Evolutionary conservation across 2,329 filamentous ascomycete genomes (phyloP).

Genomic region (Parastagonospora nodorum): DNA sequence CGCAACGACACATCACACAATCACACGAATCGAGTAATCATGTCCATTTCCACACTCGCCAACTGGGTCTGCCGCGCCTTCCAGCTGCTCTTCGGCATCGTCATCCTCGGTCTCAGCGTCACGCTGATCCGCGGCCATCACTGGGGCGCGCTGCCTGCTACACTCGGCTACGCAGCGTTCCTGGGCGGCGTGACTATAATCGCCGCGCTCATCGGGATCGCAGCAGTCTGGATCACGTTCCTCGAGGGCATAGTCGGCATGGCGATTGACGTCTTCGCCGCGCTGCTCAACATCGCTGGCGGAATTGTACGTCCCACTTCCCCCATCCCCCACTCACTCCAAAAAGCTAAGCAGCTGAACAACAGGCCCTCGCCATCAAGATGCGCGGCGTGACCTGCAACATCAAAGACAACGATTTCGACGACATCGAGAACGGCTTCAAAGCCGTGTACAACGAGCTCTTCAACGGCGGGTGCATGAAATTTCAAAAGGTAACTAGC

Average conservation of each 20-base stretch:
- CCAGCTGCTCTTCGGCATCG: conserved; percentile 25
- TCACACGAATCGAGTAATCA: neutral
- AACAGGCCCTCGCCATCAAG: conserved; percentile 26
- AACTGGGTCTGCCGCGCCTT: conserved; percentile 21
- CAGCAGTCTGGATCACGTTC: conserved; percentile 13
- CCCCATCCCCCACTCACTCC: neutral
- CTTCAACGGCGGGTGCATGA: conserved; percentile 22
- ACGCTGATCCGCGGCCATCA: conserved; percentile 23
- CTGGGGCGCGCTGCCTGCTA: conserved; percentile 8
- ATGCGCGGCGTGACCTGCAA: conserved; percentile 18
- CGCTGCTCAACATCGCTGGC: conserved; percentile 18
- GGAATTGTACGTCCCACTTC: conserved; percentile 22
- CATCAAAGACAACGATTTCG: neutral
- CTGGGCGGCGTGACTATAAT: conserved; percentile 22
- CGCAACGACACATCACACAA: neutral
- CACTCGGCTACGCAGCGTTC: conserved; percentile 20
- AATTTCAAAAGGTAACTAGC: neutral
- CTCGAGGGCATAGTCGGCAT: conserved; percentile 19
- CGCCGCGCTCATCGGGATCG: conserved; percentile 21
- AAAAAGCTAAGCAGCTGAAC: neutral
- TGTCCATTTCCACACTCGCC: conserved; percentile 6
- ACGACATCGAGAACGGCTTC: neutral
- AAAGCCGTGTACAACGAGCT: conserved; percentile 15
- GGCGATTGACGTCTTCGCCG: conserved; percentile 15
- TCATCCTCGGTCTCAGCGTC: conserved; percentile 27